These are phyloP conservation scores for Nothophaeocryptopus gaeumannii DNA, from an alignment of 2,329 filamentous ascomycete genomes.

Conservation along the genomic window DNA sequence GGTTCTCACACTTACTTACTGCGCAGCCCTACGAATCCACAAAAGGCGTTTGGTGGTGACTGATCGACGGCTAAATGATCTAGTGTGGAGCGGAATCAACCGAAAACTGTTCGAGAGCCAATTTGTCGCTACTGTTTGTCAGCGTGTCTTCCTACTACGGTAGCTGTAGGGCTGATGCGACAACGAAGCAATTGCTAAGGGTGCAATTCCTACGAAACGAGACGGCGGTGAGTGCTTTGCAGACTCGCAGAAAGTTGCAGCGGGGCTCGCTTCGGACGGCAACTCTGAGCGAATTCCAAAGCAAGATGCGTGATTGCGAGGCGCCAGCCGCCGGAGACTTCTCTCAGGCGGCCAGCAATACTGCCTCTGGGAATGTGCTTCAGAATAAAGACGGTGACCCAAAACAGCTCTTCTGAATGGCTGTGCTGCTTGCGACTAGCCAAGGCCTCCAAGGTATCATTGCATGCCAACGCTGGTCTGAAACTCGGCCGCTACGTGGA, in stretches of 20 bases:
- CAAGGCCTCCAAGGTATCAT: too few species aligned
- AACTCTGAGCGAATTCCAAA: conserved; percentile 2
- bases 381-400: neutral
- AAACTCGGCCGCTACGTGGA: conserved; percentile 6
- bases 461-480: conserved; percentile 4
- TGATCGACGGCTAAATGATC: too few species aligned
- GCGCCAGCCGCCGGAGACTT: conserved; percentile 4
- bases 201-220: too few species aligned
- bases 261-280: conserved; percentile 2
- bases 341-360: conserved; percentile 1
- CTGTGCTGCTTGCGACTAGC: neutral
- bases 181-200: too few species aligned
- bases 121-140: too few species aligned
- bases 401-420: neutral
- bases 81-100: too few species aligned
- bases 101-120: too few species aligned
- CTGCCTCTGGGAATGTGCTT: neutral
- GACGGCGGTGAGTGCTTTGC: conserved; percentile 4
- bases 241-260: conserved; percentile 1
- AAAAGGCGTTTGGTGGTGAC: too few species aligned
- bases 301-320: neutral
- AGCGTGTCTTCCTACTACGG: too few species aligned
- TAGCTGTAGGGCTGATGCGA: too few species aligned
- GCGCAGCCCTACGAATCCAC: too few species aligned
- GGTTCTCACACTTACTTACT: too few species aligned